Evolutionary conservation across 2,329 filamentous ascomycete genomes (phyloP), one percentile per base, ranked within the genome.

Genomic region (Saccharata proteae): DNA sequence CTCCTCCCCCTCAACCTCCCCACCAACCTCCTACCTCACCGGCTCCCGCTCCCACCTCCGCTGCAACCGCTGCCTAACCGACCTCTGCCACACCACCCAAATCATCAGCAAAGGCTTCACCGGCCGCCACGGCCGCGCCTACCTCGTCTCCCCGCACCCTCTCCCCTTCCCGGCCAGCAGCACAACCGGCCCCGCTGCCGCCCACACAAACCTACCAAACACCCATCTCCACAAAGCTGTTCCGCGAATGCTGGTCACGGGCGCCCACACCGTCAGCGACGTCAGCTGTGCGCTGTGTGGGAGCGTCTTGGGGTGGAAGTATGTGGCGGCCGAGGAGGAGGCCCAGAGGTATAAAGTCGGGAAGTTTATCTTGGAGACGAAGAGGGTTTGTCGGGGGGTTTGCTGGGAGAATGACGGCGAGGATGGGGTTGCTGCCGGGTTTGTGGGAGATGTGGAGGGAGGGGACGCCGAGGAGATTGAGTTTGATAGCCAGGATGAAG

Each of bases 91-190:
- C 32, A 66, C 67, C 11, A 62, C 62, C 5, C 69, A 73, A 39
- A 74, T 77, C 35, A 69, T 77, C 44, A 67, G 60, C 54, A 76
- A 76, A 55, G 72, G 72, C 32, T 77, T 77, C 52, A 77, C 69
- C 15, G 73, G 73, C 39, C 67, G 72, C 12, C 68, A 77, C 47
- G 73, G 73, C 5, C 69, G 72, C 35, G 73, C 73, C 24, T 77
- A 74, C 49, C 68, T 77, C 35, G 71, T 77, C 18, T 58, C 67
- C 2, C 62, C 67, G 2, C 50, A 54, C 5, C 43, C 54, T 5
- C 45, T 25, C 36, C 12, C 25, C 24, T 13, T 29, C 5, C 28
- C 35, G 16, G 9, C 5, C 18, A 5, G 19, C 19, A 8, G 21
- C 34, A 39, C 5, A 30, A 35, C 24, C 30, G 21, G 18, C 16